Evolutionary conservation across 2,329 filamentous ascomycete genomes (phyloP), one percentile per base, ranked within the genome.

Genomic region (Colletotrichum neosansevieriae): DNA sequence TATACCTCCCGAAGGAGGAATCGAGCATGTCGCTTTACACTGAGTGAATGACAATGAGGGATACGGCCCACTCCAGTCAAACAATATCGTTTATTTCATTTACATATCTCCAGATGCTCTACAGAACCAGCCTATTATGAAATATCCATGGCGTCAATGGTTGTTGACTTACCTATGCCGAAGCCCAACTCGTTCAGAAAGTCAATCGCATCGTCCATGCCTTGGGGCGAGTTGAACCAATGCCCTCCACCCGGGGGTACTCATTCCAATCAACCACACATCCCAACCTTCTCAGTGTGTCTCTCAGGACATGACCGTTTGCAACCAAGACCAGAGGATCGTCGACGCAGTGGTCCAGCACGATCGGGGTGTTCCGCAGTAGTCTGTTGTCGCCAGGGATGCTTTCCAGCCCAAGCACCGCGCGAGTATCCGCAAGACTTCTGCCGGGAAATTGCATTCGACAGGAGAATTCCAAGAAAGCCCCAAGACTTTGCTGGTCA

Each of bases 261-360:
- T 82, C 78, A 40, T 73, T 79, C 79, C 80, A 83, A 10, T 71
- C 67, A 2, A 84, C 80, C 24, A 75, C 57, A 7, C 80, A 75
- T 0, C 81, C 82, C 38, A 83, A 81, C 1, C 71, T 68, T 1
- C 58, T 44, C 36, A 86, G 72, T 0, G 73, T 74, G 5, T 81
- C 76, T 12, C 77, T 71, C 58, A 84, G 58, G 5, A 73, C 62
- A 9, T 76, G 72, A 0, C 83, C 83, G 6, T 78, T 74, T 15
- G 74, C 70, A 1, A 84, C 70, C 63, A 77, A 71, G 0, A 85
- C 80, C 6, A 82, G 69, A 1, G 78, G 76, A 67, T 85, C 83
- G 53, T 85, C 79, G 1, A 72, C 68, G 58, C 81, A 84, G 69
- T 86, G 83, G 58, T 83, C 77, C 2, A 85, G 72, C 58, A 86